Conservation (phyloP, 495 filamentous ascomycete genomes). For the Xylaria cubensis region DNA sequence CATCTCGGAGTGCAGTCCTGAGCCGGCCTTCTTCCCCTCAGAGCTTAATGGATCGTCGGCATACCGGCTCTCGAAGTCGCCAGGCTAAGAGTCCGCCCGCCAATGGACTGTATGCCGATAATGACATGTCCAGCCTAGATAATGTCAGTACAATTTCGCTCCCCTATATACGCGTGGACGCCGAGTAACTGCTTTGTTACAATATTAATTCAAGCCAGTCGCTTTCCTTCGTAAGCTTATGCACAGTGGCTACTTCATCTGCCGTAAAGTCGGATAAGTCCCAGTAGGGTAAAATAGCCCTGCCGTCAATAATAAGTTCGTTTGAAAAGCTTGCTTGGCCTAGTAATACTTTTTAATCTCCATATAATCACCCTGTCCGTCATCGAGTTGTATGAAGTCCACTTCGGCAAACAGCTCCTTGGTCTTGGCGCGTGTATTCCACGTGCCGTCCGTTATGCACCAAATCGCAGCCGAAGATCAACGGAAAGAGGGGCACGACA, state of each 20-base stretch:
- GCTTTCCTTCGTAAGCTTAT: background rate
- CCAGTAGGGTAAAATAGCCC: background rate
- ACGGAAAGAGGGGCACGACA: background rate
- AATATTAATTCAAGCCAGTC: background rate
- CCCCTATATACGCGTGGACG: background rate
- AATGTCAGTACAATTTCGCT: background rate
- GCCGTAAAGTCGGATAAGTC: background rate
- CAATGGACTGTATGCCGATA: background rate
- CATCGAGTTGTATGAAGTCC: background rate
- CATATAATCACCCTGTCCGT: background rate
- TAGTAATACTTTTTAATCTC: background rate
- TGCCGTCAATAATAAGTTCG: background rate
- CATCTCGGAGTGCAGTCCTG: background rate
- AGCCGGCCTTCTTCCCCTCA: background rate
- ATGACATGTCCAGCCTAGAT: background rate
- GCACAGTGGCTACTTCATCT: background rate
- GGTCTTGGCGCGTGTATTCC: background rate
- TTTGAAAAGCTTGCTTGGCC: background rate
- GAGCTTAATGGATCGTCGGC: background rate
- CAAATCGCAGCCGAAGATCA: background rate
- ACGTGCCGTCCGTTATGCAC: background rate
- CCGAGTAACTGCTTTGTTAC: background rate
- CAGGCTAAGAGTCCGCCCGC: background rate
- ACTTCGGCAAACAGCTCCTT: background rate
- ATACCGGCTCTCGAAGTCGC: background rate